A percentile compares a stretch with the other conserved stretches of the same genome.
Evolutionary conservation across 2,329 filamentous ascomycete genomes (phyloP).

Genomic region (Coniochaeta prunicola): DNA sequence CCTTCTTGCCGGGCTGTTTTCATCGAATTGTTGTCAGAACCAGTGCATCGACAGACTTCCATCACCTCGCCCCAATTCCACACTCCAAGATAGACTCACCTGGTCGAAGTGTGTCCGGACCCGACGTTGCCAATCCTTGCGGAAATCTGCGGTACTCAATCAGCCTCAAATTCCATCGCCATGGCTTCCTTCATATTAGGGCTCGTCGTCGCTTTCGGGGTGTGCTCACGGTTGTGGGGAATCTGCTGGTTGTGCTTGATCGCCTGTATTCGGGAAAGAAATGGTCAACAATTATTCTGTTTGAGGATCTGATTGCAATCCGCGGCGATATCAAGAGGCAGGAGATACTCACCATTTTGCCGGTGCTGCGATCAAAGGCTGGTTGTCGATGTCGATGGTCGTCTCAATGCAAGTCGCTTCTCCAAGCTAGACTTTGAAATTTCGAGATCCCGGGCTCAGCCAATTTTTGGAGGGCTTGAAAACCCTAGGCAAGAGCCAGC

Average conservation of each 20-base stretch:
- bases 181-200: slow-evolving; percentile 11
- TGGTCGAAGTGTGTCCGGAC: slow-evolving; percentile 99
- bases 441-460: slow-evolving; percentile 28
- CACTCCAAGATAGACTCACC: slow-evolving; percentile 51
- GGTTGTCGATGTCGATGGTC: slow-evolving; percentile 14
- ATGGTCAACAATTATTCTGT: slow-evolving; percentile 21
- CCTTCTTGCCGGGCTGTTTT: slow-evolving; percentile 87
- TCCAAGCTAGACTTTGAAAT: slow-evolving; percentile 17
- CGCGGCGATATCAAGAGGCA: slow-evolving; percentile 4
- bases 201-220: slow-evolving; percentile 16
- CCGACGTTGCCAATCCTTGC: slow-evolving; percentile 99
- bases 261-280: slow-evolving; percentile 50
- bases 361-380: slow-evolving; percentile 43
- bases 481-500: slow-evolving; percentile 27
- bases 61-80: slow-evolving; percentile 14
- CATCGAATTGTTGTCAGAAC: slow-evolving; percentile 22
- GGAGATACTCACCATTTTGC: slow-evolving; percentile 42
- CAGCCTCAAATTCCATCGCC: slow-evolving; percentile 25
- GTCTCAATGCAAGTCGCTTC: slow-evolving; percentile 14
- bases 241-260: slow-evolving; percentile 99
- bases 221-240: slow-evolving; percentile 79
- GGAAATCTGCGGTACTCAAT: slow-evolving; percentile 65
- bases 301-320: slow-evolving; percentile 5
- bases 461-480: slow-evolving; percentile 33
- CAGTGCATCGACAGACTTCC: slow-evolving; percentile 6